phyloP scores from a whole-genome alignment of 805 yeast genomes.

The Starmerella floricola region DNA sequence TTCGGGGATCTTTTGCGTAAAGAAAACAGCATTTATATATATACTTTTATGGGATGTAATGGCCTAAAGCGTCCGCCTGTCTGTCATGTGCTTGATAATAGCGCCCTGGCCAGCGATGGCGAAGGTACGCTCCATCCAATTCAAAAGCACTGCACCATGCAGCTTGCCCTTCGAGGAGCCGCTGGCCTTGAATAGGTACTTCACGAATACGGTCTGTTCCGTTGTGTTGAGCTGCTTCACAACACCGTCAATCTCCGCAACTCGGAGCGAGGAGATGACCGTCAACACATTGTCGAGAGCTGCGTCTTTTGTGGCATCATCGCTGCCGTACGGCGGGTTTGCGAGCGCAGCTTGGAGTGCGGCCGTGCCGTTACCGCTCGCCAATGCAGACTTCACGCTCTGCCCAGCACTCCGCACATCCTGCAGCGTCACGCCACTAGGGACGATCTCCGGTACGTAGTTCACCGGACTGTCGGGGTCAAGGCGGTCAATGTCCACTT shows the following conservation, averaged over 20 bases:
- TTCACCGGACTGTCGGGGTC: constrained; percentile 66
- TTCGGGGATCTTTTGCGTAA: too few species aligned
- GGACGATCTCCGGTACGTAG: constrained; percentile 49
- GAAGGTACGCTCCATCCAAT: constrained; percentile 86
- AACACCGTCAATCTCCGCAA: constrained; percentile 51
- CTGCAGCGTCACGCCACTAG: constrained; percentile 39
- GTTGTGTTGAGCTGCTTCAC: constrained; percentile 47
- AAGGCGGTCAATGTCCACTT: constrained; percentile 83
- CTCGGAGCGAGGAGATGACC: constrained; percentile 53
- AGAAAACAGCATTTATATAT: constrained; percentile 8
- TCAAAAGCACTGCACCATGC: constrained; percentile 71
- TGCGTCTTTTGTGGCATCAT: constrained; percentile 40
- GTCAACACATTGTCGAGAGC: constrained; percentile 53
- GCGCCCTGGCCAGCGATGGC: constrained; percentile 81
- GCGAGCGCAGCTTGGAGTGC: constrained; percentile 55
- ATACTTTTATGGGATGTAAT: not conserved
- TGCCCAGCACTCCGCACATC: constrained; percentile 46
- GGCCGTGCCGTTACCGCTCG: constrained; percentile 58
- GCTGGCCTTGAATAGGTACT: constrained; percentile 82
- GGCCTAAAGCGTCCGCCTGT: constrained; percentile 61
- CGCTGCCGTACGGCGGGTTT: constrained; percentile 76
- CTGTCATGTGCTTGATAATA: constrained; percentile 73
- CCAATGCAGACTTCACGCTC: constrained; percentile 48
- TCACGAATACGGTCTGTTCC: constrained; percentile 66
- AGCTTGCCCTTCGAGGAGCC: constrained; percentile 47